Conservation (phyloP, 2,329 filamentous ascomycete genomes). For the Pleoardoris graminearum region DNA sequence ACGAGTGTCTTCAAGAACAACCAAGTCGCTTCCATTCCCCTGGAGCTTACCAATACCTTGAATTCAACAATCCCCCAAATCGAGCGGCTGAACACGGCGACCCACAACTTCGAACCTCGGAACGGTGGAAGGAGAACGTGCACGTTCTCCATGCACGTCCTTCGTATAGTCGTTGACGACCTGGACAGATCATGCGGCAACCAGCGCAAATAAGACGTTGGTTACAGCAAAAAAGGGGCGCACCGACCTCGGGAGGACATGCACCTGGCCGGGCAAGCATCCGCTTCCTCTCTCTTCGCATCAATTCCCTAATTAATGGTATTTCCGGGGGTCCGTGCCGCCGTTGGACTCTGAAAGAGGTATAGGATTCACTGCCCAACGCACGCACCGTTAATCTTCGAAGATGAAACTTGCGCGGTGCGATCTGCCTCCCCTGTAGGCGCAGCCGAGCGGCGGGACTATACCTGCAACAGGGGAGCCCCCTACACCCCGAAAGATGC, state of each 20-base stretch:
- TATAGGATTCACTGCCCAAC: not conserved
- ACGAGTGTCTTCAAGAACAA: not conserved
- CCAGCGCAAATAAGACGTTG: too few species aligned
- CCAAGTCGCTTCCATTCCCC: not conserved
- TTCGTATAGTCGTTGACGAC: too few species aligned
- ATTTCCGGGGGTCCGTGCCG: too few species aligned
- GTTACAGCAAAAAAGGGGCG: too few species aligned
- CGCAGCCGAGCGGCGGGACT: not conserved
- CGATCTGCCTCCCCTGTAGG: conserved; percentile 1
- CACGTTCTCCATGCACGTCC: too few species aligned
- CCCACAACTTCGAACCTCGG: not conserved
- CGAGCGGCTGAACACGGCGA: not conserved
- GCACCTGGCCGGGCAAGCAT: not conserved
- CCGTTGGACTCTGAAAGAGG: conserved; percentile 4
- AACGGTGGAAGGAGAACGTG: too few species aligned
- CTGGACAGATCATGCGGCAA: too few species aligned
- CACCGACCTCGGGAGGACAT: too few species aligned
- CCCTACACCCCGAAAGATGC: not conserved
- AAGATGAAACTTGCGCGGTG: conserved; percentile 4
- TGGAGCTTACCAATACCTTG: not conserved
- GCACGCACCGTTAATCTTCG: not conserved
- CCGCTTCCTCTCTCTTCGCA: not conserved
- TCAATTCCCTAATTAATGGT: too few species aligned
- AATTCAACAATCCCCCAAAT: not conserved
- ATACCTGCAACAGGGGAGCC: not conserved